Percentiles rank a stretch among this genome's conserved stretches.
Evolutionary conservation across 139 green algal genomes (phyloP).

Genomic region (Yamagishiella unicocca): DNA sequence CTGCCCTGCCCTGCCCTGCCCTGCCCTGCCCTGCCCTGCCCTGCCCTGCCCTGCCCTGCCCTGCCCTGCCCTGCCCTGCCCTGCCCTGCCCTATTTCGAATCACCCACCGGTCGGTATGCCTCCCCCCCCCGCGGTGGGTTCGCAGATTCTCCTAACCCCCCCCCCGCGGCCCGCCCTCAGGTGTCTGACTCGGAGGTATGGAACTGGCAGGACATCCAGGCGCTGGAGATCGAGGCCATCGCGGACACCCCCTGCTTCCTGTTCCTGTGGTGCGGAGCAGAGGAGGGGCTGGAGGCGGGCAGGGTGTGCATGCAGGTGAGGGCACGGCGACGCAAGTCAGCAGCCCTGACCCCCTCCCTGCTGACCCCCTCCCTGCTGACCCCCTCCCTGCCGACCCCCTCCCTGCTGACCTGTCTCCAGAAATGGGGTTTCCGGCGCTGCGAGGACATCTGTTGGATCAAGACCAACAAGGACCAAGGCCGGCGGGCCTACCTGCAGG

Average conservation of each 20-base stretch:
- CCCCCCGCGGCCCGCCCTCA: background rate
- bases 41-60: no score
- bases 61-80: no score
- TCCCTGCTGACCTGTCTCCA: background rate
- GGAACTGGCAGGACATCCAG: conserved; percentile 83
- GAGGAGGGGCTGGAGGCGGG: conserved; percentile 82
- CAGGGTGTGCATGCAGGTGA: conserved; percentile 66
- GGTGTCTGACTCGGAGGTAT: conserved; percentile 65
- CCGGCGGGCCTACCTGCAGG: conserved; percentile 54
- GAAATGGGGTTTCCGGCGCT: conserved; percentile 88
- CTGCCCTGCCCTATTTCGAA: no score
- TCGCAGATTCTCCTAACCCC: no score
- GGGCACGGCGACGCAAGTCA: background rate
- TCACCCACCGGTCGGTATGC: no score
- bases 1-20: no score
- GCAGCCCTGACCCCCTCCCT: background rate
- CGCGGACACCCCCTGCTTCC: conserved; percentile 79
- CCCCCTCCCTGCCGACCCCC: background rate
- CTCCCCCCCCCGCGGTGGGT: no score
- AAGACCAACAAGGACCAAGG: conserved; percentile 75
- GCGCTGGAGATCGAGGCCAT: conserved; percentile 81
- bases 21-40: no score
- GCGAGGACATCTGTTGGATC: conserved; percentile 89
- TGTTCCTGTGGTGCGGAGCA: conserved; percentile 87
- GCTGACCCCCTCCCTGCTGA: background rate